Base-by-base conservation (phyloP, 2,329 filamentous ascomycete species). In the Aspergillus brasiliensis region DNA sequence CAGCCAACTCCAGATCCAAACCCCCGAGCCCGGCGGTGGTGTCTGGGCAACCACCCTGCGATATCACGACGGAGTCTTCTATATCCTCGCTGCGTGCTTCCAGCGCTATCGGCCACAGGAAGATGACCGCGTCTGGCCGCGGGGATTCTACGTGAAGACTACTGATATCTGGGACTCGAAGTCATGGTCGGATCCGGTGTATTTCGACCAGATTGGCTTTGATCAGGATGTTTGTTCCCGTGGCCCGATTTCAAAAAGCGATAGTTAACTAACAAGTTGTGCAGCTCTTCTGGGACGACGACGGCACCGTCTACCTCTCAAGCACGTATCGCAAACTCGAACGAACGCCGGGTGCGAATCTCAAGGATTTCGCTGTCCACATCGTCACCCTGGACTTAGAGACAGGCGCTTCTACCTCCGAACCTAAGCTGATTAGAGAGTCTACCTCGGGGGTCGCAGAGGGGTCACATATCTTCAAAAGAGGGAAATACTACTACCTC, bases 81-180 rank as follows among this genome's bases (percentile, higher is more conserved):
- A 84, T 59, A 68, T 84, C 4, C 75, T 79, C 1, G 79, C 79
- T 3, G 78, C 80, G 0, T 66, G 78, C 6, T 84, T 81, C 55
- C 74, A 80, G 57, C 61, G 63, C 58, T 75, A 61, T 63, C 68
- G 78, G 1, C 80, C 79, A 3, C 71, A 75, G 47, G 37, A 70
- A 31, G 73, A 81, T 68, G 80, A 84, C 58, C 74, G 81, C 0
- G 80, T 82, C 19, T 83, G 81, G 61, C 82, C 81, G 0, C 71
- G 80, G 0, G 83, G 84, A 0, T 86, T 86, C 62, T 86, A 83
- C 54, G 80, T 85, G 2, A 79, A 74, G 60, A 85, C 82, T 0
- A 74, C 77, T 10, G 77, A 85, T 58, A 84, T 84, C n/a, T 82
- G 79, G 79, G 77, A 84, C 46, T 77, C 80, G 0, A 69, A 62